These are phyloP conservation scores for Pyricularia sp. DNA, from an alignment of 2,329 filamentous ascomycete species.

Conservation along the genomic window DNA sequence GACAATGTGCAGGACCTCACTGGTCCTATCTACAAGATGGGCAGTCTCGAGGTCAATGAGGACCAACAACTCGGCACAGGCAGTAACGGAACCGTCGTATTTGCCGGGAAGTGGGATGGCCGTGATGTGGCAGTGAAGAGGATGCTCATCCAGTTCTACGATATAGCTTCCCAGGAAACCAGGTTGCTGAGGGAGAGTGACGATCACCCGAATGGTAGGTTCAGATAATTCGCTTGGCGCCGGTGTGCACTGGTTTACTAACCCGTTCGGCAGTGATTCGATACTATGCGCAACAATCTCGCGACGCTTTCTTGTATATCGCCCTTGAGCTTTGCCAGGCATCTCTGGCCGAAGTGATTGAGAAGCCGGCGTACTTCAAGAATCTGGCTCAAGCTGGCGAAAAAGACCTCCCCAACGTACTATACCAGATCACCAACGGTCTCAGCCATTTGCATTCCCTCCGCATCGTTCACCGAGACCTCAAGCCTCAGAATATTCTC, in stretches of 20 bases:
- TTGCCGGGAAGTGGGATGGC: conserved; percentile 87
- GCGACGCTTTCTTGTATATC: conserved; percentile 89
- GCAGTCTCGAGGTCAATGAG: conserved; percentile 54
- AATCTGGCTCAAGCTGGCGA: conserved; percentile 65
- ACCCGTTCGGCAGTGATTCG: conserved; percentile 59
- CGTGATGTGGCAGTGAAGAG: conserved; percentile 92
- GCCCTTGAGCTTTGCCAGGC: conserved; percentile 90
- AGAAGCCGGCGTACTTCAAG: conserved; percentile 58
- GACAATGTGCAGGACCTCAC: conserved; percentile 51
- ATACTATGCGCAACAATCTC: conserved; percentile 87
- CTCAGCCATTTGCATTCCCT: conserved; percentile 82
- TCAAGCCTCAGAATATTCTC: conserved; percentile 96
- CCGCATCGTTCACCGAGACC: conserved; percentile 90
- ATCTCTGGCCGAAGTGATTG: conserved; percentile 83
- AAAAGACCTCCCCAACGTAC: conserved; percentile 65
- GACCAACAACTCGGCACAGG: conserved; percentile 63
- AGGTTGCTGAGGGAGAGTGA: conserved; percentile 85
- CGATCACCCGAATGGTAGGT: conserved; percentile 74
- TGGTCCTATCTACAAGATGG: conserved; percentile 50
- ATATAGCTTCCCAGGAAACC: conserved; percentile 91
- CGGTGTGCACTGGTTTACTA: not conserved
- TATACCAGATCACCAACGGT: conserved; percentile 85
- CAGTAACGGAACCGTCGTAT: conserved; percentile 95
- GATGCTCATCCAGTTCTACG: conserved; percentile 93
- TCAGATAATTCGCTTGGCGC: conserved; percentile 10